These are phyloP conservation scores for Hanseniaspora lindneri DNA, from an alignment of 805 yeast genomes.

Conservation along the genomic window DNA sequence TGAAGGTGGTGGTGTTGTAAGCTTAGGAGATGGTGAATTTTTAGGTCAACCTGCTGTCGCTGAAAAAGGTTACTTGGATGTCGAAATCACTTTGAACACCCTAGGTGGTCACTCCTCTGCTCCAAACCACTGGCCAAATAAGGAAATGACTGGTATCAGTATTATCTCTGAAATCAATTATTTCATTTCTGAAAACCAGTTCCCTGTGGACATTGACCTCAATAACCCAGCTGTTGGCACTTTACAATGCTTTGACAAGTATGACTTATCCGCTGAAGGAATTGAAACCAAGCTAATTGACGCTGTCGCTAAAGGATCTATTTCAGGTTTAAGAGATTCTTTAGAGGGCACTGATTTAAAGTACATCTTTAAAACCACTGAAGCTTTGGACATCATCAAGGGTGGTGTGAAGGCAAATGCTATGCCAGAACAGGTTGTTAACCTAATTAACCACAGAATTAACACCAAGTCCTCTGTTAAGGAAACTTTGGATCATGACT, in stretches of 20 bases:
- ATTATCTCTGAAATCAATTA: slow-evolving; percentile 45
- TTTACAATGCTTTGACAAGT: slow-evolving; percentile 39
- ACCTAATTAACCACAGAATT: slow-evolving; percentile 47
- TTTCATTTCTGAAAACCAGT: slow-evolving; percentile 45
- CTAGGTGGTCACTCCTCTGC: slow-evolving; percentile 64
- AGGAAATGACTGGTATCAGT: slow-evolving; percentile 56
- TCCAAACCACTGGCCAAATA: slow-evolving; percentile 40
- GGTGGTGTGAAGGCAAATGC: slow-evolving; percentile 65
- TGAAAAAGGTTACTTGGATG: slow-evolving; percentile 34
- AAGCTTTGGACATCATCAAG: slow-evolving; percentile 45
- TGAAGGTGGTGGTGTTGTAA: slow-evolving; percentile 38
- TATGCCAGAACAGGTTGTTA: slow-evolving; percentile 45
- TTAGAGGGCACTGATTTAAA: slow-evolving; percentile 14
- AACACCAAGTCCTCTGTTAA: slow-evolving; percentile 38
- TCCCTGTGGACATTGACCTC: slow-evolving; percentile 34
- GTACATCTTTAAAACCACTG: slow-evolving; percentile 40
- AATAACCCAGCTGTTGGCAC: slow-evolving; percentile 44
- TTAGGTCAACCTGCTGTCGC: slow-evolving; percentile 40
- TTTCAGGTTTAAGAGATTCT: slow-evolving; percentile 27
- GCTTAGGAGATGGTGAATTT: slow-evolving; percentile 30
- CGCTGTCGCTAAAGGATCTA: slow-evolving; percentile 31
- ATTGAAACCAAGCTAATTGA: slow-evolving; percentile 26
- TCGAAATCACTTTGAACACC: slow-evolving; percentile 35
- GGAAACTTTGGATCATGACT: slow-evolving; percentile 30
- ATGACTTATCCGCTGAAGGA: background rate